Base-by-base conservation (phyloP, 352 stramenopile species). In the Phytopythium litorale region DNA sequence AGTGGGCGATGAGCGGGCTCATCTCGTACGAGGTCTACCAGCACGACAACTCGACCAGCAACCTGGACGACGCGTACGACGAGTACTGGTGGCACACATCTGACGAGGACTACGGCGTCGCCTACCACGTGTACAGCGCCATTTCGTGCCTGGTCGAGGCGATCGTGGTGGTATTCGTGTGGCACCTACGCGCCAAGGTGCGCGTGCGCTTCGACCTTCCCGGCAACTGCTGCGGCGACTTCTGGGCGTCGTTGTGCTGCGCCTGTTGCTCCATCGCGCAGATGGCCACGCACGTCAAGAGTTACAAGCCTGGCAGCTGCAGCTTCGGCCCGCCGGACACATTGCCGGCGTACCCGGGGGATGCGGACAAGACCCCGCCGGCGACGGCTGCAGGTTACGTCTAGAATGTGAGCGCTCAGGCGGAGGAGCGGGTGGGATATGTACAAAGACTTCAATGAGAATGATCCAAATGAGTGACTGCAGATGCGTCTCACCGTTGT, bases 141-240 rank as follows among this genome's bases (percentile, higher is more conserved):
- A 52, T 76, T 8, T 48, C 63, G 45, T 64, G 67, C 16, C 62
- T 80, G 25, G 53, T 66, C 15, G 62, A 67, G 15, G 51, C 72
- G 21, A 54, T 71, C 25, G 62, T 73, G 38, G 67, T 70, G 32
- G 40, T 64, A 35, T 73, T 72, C 40, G 66, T 78, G 30, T 85
- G 64, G 65, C 63, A 72, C 30, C 67, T 88, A 12, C 79, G 79
- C n/a, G n/a, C 23, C 37, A 76, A 74, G 43, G 67, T 73, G 4
- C 79, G 79, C 49, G 58, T 42, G 51, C 70, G 66, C 28, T 87
- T 81, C 58, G 58, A 81, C 37, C 73, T 81, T 35, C 64, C 66
- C 28, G 72, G 72, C 5, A 64, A 25, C 32, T 66, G 51, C 23
- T 68, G 45, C 35, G 50, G n/a, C 4, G 72, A 81, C 46, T 62